These are phyloP conservation scores for Colletotrichum sp. DNA, from an alignment of 2,329 filamentous ascomycete species.

Conservation along the genomic window DNA sequence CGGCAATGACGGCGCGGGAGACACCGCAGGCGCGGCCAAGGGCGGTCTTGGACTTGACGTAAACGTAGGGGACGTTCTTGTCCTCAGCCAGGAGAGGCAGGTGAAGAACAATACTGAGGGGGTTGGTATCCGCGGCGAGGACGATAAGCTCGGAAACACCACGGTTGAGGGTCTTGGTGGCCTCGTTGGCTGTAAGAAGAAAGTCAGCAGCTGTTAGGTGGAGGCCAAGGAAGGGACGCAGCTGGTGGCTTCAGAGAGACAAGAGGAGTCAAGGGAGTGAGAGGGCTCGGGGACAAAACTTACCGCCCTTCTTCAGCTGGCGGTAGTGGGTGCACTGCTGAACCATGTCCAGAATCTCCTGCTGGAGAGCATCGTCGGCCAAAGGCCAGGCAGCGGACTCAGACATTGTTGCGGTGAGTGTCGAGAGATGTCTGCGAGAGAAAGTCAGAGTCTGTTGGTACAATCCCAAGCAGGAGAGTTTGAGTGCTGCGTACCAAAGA, in stretches of 20 bases:
- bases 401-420: conserved; percentile 10
- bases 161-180: conserved; percentile 88
- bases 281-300: conserved; percentile 34
- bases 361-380: conserved; percentile 75
- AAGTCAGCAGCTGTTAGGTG: conserved; percentile 45
- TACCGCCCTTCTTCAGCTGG: conserved; percentile 89
- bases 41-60: conserved; percentile 71
- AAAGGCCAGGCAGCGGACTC: conserved; percentile 64
- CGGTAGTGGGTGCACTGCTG: conserved; percentile 74
- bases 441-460: not conserved
- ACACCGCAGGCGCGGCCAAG: conserved; percentile 92
- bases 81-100: conserved; percentile 88
- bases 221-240: not conserved
- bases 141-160: conserved; percentile 90
- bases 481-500: not conserved
- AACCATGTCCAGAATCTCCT: conserved; percentile 83
- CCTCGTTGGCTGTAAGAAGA: conserved; percentile 28
- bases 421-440: not conserved
- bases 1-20: conserved; percentile 83
- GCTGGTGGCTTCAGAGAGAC: not conserved
- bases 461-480: no score
- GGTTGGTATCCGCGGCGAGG: conserved; percentile 79
- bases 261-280: not conserved
- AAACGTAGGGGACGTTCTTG: conserved; percentile 73
- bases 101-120: conserved; percentile 87